phyloP scores from a whole-genome alignment of 129 eudicot species.

The Cynara cardunculus region DNA sequence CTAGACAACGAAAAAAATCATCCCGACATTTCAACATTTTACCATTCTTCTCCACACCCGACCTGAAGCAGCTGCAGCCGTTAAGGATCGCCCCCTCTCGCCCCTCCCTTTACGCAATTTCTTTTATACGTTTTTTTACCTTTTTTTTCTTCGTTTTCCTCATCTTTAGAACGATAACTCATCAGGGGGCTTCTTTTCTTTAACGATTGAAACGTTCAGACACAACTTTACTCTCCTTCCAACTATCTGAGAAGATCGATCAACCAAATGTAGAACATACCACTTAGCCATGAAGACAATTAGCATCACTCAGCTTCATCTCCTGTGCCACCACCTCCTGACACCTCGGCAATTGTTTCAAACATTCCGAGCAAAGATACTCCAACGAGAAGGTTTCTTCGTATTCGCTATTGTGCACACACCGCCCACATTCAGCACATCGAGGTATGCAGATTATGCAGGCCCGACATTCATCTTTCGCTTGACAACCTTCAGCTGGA shows the following conservation, averaged over 20 bases:
- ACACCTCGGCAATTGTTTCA: slow-evolving; percentile 30
- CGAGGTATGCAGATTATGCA: slow-evolving; percentile 75
- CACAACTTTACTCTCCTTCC: neutral
- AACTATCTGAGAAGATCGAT: neutral
- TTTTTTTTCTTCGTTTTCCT: neutral
- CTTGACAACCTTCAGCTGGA: slow-evolving; percentile 59
- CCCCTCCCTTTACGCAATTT: neutral
- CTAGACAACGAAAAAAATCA: neutral
- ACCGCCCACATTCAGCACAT: slow-evolving; percentile 76
- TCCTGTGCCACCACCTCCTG: slow-evolving; percentile 29
- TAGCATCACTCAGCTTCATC: slow-evolving; percentile 1
- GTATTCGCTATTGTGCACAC: slow-evolving; percentile 52
- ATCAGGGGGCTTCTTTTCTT: neutral
- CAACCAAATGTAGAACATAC: neutral
- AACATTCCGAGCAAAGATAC: slow-evolving; percentile 56
- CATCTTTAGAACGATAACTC: neutral
- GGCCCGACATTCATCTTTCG: slow-evolving; percentile 63
- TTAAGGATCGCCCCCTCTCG: neutral
- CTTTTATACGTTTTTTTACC: neutral
- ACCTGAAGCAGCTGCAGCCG: neutral
- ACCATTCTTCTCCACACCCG: neutral
- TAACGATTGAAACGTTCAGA: neutral
- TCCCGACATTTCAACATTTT: neutral
- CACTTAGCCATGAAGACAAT: slow-evolving; percentile 31
- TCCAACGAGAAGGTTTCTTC: slow-evolving; percentile 81